Evolutionary conservation across 2,329 filamentous ascomycete genomes (phyloP).

Genomic region (Fusarium marasasianum): DNA sequence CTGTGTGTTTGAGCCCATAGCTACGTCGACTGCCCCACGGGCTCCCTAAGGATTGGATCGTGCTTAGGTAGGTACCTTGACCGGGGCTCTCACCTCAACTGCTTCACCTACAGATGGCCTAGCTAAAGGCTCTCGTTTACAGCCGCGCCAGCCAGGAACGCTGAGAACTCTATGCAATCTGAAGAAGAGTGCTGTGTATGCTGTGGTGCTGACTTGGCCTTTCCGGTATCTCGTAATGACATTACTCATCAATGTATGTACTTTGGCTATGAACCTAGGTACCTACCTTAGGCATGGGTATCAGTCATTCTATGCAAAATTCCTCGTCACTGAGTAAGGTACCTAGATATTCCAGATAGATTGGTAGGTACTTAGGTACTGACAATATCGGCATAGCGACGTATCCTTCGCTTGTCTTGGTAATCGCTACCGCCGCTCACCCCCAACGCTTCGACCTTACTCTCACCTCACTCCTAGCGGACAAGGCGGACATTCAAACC

Average conservation of each 20-base stretch:
- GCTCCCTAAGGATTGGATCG: background rate
- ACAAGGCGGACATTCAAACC: conserved; percentile 14
- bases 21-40: conserved; percentile 19
- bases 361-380: background rate
- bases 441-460: conserved; percentile 5
- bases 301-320: conserved; percentile 7
- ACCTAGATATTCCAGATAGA: background rate
- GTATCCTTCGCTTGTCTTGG: conserved; percentile 27
- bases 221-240: background rate
- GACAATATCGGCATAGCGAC: conserved; percentile 6
- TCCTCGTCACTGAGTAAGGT: background rate
- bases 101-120: conserved; percentile 8
- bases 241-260: background rate
- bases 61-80: conserved; percentile 10
- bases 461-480: conserved; percentile 19
- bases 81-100: conserved; percentile 29
- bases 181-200: background rate
- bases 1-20: conserved; percentile 6
- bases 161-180: background rate
- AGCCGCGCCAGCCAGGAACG: conserved; percentile 34
- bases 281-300: background rate
- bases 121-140: conserved; percentile 18
- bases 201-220: background rate
- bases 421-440: conserved; percentile 19
- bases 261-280: background rate